phyloP scores from a whole-genome alignment of 441 rosid genomes.

The Capsella rubella region DNA sequence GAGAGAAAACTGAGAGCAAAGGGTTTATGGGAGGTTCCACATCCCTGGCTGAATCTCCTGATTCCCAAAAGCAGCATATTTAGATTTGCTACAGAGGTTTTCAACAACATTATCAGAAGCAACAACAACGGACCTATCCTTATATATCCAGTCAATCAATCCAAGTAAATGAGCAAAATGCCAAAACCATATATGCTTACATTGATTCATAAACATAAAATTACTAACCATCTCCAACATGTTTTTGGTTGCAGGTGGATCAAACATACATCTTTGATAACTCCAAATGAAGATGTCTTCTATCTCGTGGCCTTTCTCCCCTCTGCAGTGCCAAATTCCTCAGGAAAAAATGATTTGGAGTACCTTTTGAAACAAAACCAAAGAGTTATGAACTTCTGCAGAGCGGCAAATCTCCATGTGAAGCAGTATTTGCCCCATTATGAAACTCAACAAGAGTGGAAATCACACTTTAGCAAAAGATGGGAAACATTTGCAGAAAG shows the following conservation, averaged over 20 bases:
- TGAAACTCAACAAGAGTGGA: slow-evolving; percentile 73
- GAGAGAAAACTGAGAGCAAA: slow-evolving; percentile 72
- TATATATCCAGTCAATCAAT: slow-evolving; percentile 79
- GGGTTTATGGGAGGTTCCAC: slow-evolving; percentile 93
- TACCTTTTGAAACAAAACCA: slow-evolving; percentile 61
- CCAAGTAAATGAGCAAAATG: slow-evolving; percentile 57
- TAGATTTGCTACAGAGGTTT: slow-evolving; percentile 65
- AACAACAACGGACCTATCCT: slow-evolving; percentile 85
- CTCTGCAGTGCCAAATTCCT: slow-evolving; percentile 70
- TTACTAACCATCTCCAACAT: slow-evolving; percentile 21
- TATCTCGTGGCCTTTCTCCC: slow-evolving; percentile 79
- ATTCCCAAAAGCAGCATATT: slow-evolving; percentile 71
- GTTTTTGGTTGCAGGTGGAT: slow-evolving; percentile 79
- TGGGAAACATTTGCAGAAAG: slow-evolving; percentile 75
- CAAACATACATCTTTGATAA: slow-evolving; percentile 67
- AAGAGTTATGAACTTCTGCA: slow-evolving; percentile 64
- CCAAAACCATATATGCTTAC: slow-evolving; percentile 14
- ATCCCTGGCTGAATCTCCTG: slow-evolving; percentile 93
- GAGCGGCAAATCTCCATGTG: slow-evolving; percentile 47
- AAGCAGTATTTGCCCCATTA: slow-evolving; percentile 86
- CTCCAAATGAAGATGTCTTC: slow-evolving; percentile 78
- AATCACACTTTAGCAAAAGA: slow-evolving; percentile 68
- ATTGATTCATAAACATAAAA: slow-evolving; percentile 11
- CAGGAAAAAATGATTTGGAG: slow-evolving; percentile 61
- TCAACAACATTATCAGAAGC: slow-evolving; percentile 66